A percentile compares a stretch with the other conserved stretches of the same genome.
phyloP scores from a whole-genome alignment of 129 eudicot genomes.

The Chrysanthemum seticuspe region DNA sequence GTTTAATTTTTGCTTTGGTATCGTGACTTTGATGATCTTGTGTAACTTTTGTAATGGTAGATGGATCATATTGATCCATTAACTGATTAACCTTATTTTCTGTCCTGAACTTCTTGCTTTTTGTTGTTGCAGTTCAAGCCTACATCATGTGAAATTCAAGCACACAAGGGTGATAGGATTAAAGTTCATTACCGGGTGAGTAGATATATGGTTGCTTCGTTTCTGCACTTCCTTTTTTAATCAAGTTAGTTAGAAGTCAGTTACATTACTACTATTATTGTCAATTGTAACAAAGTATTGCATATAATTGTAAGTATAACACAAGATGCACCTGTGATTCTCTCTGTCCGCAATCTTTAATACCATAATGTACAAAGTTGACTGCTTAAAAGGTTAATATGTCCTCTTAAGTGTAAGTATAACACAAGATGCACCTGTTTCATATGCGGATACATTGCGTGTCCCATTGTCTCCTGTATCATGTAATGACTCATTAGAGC shows the following conservation, averaged over 20 bases:
- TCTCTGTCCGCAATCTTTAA: neutral
- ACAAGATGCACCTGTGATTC: constrained; percentile 7
- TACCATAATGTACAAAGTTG: neutral
- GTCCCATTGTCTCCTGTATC: neutral
- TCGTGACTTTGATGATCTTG: constrained; percentile 3
- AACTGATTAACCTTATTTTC: no score
- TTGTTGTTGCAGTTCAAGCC: constrained; percentile 75
- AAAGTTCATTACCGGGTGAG: constrained; percentile 97
- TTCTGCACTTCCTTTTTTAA: neutral
- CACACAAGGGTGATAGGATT: constrained; percentile 89
- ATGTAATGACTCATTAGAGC: neutral
- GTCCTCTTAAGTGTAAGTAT: no score
- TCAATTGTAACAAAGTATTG: neutral
- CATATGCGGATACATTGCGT: neutral
- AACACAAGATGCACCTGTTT: neutral
- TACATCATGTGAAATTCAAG: constrained; percentile 72
- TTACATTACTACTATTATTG: neutral
- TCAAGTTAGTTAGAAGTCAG: neutral
- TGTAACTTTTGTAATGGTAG: constrained; percentile 11
- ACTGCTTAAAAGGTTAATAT: neutral
- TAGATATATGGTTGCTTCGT: constrained; percentile 21
- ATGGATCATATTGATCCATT: neutral
- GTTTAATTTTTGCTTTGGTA: neutral
- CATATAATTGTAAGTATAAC: neutral
- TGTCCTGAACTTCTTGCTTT: neutral